phyloP scores from a whole-genome alignment of 2,329 filamentous ascomycete genomes.

The Emericellopsis cladophorae region DNA sequence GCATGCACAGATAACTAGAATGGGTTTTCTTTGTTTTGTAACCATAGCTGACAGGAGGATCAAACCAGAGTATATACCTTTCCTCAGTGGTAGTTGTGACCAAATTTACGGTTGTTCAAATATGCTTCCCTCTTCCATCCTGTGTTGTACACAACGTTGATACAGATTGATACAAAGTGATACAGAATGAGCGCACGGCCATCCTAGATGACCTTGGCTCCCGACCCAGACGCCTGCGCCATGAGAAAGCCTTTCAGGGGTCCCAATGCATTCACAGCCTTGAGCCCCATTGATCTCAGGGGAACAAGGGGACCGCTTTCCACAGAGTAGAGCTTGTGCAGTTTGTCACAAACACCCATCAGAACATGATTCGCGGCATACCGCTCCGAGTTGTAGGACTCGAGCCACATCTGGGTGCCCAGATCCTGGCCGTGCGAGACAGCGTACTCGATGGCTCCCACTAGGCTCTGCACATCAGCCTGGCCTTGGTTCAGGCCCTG shows the following conservation, averaged over 20 bases:
- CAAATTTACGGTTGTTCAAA: conserved; percentile 4
- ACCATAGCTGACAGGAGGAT: conserved; percentile 22
- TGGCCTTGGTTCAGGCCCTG: conserved; percentile 93
- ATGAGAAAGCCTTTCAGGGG: conserved; percentile 79
- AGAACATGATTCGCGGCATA: conserved; percentile 74
- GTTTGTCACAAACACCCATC: conserved; percentile 72
- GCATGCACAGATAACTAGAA: conserved; percentile 16
- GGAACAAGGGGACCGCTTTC: conserved; percentile 69
- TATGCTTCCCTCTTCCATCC: background rate
- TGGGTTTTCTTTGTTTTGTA: conserved; percentile 23
- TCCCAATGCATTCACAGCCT: conserved; percentile 60
- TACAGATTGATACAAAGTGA: conserved; percentile 3
- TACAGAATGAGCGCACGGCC: background rate
- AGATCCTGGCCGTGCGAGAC: conserved; percentile 79
- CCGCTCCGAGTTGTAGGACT: conserved; percentile 68
- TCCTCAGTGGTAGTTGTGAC: conserved; percentile 3
- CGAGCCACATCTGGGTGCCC: conserved; percentile 64
- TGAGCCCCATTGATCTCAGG: conserved; percentile 64
- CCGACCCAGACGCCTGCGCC: conserved; percentile 51
- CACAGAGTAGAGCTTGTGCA: conserved; percentile 85
- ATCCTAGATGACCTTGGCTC: conserved; percentile 27
- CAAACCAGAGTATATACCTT: conserved; percentile 23
- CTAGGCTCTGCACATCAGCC: conserved; percentile 72
- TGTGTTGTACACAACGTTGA: background rate
- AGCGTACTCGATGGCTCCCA: conserved; percentile 61